A percentile compares a stretch with the other conserved stretches of the same genome.
Evolutionary conservation across 768 basidiomycete genomes (phyloP).

Genomic region (Lyophyllum semitale): DNA sequence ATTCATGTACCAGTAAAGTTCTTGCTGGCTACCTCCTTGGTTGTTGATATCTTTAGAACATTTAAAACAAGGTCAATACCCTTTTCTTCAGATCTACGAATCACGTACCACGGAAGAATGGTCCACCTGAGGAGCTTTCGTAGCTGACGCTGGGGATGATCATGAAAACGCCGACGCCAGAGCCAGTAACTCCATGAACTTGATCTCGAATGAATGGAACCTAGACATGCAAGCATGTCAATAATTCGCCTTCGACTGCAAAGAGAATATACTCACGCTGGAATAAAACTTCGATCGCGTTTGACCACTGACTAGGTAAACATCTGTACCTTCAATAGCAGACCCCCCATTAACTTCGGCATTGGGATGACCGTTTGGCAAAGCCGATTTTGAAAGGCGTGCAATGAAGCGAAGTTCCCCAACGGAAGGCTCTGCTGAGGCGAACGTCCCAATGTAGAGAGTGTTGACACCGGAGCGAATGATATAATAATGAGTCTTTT

Average conservation of each 20-base stretch:
- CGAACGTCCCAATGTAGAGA: constrained; percentile 47
- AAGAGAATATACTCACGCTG: constrained; percentile 29
- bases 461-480: constrained; percentile 44
- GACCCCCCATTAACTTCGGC: constrained; percentile 44
- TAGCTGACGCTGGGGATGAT: constrained; percentile 47
- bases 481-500: constrained; percentile 48
- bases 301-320: constrained; percentile 43
- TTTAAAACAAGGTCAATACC: not conserved
- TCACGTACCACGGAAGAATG: constrained; percentile 45
- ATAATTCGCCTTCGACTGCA: not conserved
- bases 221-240: constrained; percentile 19
- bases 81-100: not conserved
- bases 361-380: constrained; percentile 39
- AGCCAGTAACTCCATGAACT: constrained; percentile 50
- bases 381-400: constrained; percentile 39
- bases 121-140: constrained; percentile 49
- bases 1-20: constrained; percentile 53
- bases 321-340: constrained; percentile 50
- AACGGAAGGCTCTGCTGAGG: constrained; percentile 45
- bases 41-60: constrained; percentile 42
- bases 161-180: constrained; percentile 45
- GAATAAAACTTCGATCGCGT: constrained; percentile 53
- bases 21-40: constrained; percentile 47
- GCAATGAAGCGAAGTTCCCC: constrained; percentile 52
- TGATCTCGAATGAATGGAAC: constrained; percentile 52